Percentiles rank a stretch among this genome's conserved stretches.
Conservation (phyloP, 106 monocot genomes). For the Chionographis japonica region DNA sequence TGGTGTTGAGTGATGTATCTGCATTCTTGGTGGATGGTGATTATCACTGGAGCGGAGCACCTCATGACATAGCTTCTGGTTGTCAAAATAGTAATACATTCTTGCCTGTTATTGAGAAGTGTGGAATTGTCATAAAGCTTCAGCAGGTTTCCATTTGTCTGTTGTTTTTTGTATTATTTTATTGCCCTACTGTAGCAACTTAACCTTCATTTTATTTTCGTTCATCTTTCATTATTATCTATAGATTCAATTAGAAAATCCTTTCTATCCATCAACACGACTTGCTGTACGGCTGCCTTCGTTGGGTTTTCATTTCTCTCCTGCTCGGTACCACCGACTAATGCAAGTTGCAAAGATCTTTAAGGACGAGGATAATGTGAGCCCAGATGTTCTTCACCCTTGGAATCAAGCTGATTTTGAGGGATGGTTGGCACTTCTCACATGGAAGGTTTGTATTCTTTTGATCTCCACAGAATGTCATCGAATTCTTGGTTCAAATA, state of each 20-base stretch:
- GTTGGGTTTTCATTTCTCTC: constrained; percentile 91
- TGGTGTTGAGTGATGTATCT: constrained; percentile 92
- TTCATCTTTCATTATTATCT: not conserved
- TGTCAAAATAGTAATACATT: constrained; percentile 15
- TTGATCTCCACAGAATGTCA: not conserved
- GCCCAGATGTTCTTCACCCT: constrained; percentile 32
- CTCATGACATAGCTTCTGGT: constrained; percentile 11
- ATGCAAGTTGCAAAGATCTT: constrained; percentile 84
- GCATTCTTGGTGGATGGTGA: constrained; percentile 96
- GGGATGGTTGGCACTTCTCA: constrained; percentile 83
- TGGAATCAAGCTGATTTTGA: constrained; percentile 90
- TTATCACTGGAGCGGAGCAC: constrained; percentile 59
- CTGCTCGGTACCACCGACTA: constrained; percentile 91
- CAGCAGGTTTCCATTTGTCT: constrained; percentile 63
- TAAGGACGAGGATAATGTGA: constrained; percentile 36
- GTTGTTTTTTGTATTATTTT: constrained; percentile 2
- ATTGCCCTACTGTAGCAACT: not conserved
- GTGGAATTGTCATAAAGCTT: constrained; percentile 66
- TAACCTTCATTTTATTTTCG: not conserved
- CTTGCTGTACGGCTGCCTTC: constrained; percentile 81
- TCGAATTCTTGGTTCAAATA: no score
- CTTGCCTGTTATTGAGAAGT: constrained; percentile 91
- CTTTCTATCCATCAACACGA: constrained; percentile 70
- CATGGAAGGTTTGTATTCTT: constrained; percentile 76
- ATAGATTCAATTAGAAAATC: constrained; percentile 72